Conservation (phyloP, 1,284 basidiomycete genomes). For the Blastosporella zonata region DNA sequence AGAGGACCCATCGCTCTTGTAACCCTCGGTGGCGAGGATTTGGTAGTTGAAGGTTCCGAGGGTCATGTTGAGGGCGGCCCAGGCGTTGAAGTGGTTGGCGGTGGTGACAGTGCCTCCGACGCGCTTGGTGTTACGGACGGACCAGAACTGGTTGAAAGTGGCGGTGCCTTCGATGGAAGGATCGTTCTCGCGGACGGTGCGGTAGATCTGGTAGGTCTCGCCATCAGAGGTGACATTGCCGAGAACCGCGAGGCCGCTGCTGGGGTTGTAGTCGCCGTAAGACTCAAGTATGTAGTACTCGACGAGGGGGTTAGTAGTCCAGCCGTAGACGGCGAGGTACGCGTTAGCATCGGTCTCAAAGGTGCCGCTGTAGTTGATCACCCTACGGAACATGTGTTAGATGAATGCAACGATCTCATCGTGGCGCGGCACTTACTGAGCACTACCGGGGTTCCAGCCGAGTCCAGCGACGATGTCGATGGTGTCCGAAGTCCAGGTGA, state of each 20-base stretch:
- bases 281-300: conserved; percentile 41
- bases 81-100: conserved; percentile 21
- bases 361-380: conserved; percentile 31
- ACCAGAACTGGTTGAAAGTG: conserved; percentile 30
- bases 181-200: conserved; percentile 23
- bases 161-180: conserved; percentile 28
- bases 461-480: conserved; percentile 20
- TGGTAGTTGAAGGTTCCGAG: conserved; percentile 37
- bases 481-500: background rate
- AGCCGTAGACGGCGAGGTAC: conserved; percentile 37
- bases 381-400: conserved; percentile 12
- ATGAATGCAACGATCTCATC: background rate
- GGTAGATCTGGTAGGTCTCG: conserved; percentile 4
- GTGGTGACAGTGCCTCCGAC: conserved; percentile 31
- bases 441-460: too few species aligned
- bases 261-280: conserved; percentile 38
- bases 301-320: conserved; percentile 35
- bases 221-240: conserved; percentile 30
- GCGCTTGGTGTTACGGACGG: conserved; percentile 25
- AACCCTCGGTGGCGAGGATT: conserved; percentile 37
- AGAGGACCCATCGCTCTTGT: conserved; percentile 21
- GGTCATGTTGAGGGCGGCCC: conserved; percentile 28
- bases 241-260: conserved; percentile 23
- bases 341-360: conserved; percentile 34
- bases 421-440: conserved; percentile 19